Evolutionary conservation across 2,329 filamentous ascomycete genomes (phyloP).

Genomic region (Arachnomyces sp.): DNA sequence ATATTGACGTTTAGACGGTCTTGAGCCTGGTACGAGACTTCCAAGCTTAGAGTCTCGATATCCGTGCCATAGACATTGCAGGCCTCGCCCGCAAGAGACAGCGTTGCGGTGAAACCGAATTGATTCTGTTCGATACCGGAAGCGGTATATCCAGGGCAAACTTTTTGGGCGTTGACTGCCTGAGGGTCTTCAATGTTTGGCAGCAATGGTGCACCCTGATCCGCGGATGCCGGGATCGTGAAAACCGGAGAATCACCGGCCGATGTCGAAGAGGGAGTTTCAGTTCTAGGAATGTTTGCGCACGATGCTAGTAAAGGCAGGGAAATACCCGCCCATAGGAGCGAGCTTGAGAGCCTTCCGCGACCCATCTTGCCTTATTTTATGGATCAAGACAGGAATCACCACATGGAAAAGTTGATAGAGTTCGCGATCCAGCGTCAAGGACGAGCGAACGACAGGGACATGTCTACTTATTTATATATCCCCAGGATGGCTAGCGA

Average conservation of each 20-base stretch:
- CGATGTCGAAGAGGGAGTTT: neutral
- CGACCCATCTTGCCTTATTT: too few species aligned
- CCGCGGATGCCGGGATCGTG: slow-evolving; percentile 41
- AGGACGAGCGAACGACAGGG: too few species aligned
- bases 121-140: slow-evolving; percentile 39
- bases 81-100: slow-evolving; percentile 45
- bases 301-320: too few species aligned
- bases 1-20: slow-evolving; percentile 65
- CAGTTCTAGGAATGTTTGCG: too few species aligned
- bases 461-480: too few species aligned
- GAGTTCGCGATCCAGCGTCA: too few species aligned
- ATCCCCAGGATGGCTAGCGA: too few species aligned
- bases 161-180: slow-evolving; percentile 53
- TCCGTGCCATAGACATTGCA: slow-evolving; percentile 74
- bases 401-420: too few species aligned
- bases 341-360: too few species aligned
- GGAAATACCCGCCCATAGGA: too few species aligned
- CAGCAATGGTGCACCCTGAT: slow-evolving; percentile 41
- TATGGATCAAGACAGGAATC: too few species aligned
- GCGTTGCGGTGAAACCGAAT: slow-evolving; percentile 43
- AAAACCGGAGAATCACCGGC: slow-evolving; percentile 20
- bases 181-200: slow-evolving; percentile 58
- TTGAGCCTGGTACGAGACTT: slow-evolving; percentile 58
- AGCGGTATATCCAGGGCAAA: slow-evolving; percentile 55
- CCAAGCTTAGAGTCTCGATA: slow-evolving; percentile 56